phyloP scores from a whole-genome alignment of 306 rosid species.

The Ormosia semicastrata region DNA sequence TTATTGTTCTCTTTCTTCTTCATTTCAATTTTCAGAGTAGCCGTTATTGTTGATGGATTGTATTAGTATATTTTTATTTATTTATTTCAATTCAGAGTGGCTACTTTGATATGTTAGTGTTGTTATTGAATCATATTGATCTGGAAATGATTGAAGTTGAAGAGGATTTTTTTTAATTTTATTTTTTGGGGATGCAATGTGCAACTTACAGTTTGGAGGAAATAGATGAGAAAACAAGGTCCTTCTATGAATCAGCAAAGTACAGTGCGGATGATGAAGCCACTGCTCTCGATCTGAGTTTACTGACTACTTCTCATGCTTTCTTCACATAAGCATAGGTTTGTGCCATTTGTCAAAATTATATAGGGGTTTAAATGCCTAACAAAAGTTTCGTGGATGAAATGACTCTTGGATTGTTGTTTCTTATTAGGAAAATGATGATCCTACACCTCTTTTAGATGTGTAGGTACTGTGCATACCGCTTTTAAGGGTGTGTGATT shows the following conservation, averaged over 20 bases:
- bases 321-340: slow-evolving; percentile 1
- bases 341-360: not conserved
- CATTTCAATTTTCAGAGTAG: not conserved
- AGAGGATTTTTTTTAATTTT: not conserved
- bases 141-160: not conserved
- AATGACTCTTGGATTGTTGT: not conserved
- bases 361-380: not conserved
- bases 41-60: not conserved
- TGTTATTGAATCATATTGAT: not conserved
- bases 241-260: slow-evolving; percentile 48
- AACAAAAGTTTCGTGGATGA: not conserved
- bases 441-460: no score
- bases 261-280: slow-evolving; percentile 45
- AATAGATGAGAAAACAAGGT: slow-evolving; percentile 64
- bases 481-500: no score
- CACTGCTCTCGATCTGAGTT: slow-evolving; percentile 57
- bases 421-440: no score
- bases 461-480: no score
- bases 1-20: not conserved
- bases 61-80: not conserved
- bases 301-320: not conserved
- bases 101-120: not conserved
- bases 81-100: not conserved
- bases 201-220: slow-evolving; percentile 70
- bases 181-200: slow-evolving; percentile 1